These are phyloP conservation scores for Wickerhamomyces rabaulensis DNA, from an alignment of 805 yeast species.

Conservation along the genomic window DNA sequence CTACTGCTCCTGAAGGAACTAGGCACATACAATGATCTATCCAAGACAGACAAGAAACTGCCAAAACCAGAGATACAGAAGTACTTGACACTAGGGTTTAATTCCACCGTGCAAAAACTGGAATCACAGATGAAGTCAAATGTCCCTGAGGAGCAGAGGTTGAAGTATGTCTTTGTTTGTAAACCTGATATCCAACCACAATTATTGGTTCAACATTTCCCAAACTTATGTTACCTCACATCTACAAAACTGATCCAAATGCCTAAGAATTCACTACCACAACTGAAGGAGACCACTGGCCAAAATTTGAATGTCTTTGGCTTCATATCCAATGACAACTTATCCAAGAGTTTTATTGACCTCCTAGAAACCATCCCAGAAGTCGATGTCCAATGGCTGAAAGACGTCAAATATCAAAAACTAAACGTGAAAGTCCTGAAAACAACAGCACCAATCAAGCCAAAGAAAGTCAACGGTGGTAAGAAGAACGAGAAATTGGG, in stretches of 20 bases:
- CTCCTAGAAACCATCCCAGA: constrained; percentile 26
- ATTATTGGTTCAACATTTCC: constrained; percentile 52
- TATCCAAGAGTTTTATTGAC: constrained; percentile 22
- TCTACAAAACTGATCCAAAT: constrained; percentile 49
- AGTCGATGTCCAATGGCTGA: constrained; percentile 43
- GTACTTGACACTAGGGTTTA: constrained; percentile 44
- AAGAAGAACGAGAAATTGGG: not conserved
- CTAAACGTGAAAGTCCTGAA: constrained; percentile 38
- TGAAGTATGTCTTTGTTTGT: constrained; percentile 48
- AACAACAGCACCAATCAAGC: constrained; percentile 42
- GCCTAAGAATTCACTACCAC: constrained; percentile 36
- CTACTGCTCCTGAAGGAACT: constrained; percentile 29
- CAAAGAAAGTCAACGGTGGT: constrained; percentile 10
- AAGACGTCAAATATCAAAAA: constrained; percentile 27
- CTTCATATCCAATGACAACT: not conserved
- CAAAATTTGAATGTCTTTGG: constrained; percentile 31
- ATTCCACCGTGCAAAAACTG: constrained; percentile 44
- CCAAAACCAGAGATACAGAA: constrained; percentile 11
- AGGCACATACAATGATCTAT: constrained; percentile 23
- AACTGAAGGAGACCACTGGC: constrained; percentile 28
- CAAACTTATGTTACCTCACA: constrained; percentile 47
- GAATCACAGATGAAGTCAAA: constrained; percentile 35
- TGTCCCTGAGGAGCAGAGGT: constrained; percentile 2
- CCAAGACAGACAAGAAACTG: constrained; percentile 5
- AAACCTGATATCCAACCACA: constrained; percentile 48